Conservation (phyloP, 495 filamentous ascomycete genomes). For the Penicillium turbatum region DNA sequence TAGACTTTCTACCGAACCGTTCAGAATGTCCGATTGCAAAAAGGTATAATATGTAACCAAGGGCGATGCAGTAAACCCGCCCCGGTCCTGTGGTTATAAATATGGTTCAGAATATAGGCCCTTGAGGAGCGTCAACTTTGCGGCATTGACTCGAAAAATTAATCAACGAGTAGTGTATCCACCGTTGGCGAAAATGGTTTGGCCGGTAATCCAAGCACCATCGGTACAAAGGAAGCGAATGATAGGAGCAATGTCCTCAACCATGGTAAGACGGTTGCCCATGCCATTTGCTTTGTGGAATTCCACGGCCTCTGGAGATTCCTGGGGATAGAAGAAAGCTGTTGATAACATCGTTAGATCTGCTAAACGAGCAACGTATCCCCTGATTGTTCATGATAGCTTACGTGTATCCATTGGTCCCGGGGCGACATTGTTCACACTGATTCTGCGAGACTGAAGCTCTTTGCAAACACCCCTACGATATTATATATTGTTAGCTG, state of each 20-base stretch:
- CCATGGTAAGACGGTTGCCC: constrained; percentile 32
- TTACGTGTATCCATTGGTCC: constrained; percentile 41
- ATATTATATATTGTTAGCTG: too few species aligned
- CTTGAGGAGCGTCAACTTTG: too few species aligned
- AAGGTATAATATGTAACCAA: too few species aligned
- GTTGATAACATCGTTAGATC: too few species aligned
- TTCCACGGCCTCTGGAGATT: constrained; percentile 32
- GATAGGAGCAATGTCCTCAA: constrained; percentile 35
- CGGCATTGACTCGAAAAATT: background rate
- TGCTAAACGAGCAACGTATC: too few species aligned
- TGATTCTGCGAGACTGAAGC: constrained; percentile 28
- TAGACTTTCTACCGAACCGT: too few species aligned
- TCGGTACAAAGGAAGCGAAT: constrained; percentile 38
- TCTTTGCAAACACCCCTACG: constrained; percentile 36
- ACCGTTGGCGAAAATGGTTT: constrained; percentile 41
- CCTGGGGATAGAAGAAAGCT: constrained; percentile 35
- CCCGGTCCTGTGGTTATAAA: too few species aligned
- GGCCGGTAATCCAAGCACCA: constrained; percentile 38
- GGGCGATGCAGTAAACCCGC: too few species aligned
- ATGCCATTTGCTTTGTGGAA: constrained; percentile 36
- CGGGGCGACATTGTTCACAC: constrained; percentile 34
- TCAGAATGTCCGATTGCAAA: too few species aligned
- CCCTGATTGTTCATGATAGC: too few species aligned
- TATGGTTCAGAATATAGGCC: too few species aligned
- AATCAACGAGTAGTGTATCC: constrained; percentile 37